Percentiles rank a stretch among this genome's conserved stretches.
These are phyloP conservation scores for Chenopodium suecicum DNA, from an alignment of 148 eudicot genomes.

Conservation along the genomic window DNA sequence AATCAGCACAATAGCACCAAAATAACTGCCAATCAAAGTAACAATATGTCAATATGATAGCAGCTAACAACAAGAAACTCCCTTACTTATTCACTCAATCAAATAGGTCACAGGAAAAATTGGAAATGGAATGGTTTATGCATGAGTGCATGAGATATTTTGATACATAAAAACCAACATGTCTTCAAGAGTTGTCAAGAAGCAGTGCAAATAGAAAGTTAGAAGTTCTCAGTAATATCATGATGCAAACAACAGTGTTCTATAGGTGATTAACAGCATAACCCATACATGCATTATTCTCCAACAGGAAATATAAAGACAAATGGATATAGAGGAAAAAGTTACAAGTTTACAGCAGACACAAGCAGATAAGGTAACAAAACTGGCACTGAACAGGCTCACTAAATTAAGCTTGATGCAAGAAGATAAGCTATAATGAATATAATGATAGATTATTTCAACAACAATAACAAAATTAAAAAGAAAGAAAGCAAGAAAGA, in stretches of 20 bases:
- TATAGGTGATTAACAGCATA: not conserved
- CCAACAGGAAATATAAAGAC: not conserved
- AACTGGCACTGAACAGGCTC: not conserved
- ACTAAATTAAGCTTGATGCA: not conserved
- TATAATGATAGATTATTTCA: not conserved
- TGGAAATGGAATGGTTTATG: not conserved
- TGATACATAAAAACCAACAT: not conserved
- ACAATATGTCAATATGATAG: not conserved
- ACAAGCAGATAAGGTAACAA: not conserved
- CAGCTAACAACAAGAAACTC: not conserved
- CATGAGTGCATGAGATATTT: not conserved
- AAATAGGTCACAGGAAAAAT: not conserved
- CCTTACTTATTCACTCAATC: not conserved
- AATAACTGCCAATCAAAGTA: not conserved
- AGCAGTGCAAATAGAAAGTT: not conserved
- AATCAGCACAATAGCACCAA: not conserved
- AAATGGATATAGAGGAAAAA: not conserved
- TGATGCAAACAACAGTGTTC: not conserved
- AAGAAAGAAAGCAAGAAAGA: no score
- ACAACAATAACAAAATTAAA: no score
- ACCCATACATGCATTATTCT: not conserved
- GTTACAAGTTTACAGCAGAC: not conserved
- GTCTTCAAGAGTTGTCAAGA: not conserved
- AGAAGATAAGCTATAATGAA: not conserved
- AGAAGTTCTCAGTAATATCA: not conserved